Base-by-base conservation (phyloP, 495 filamentous ascomycete species). In the Trichoderma orchidacearum region DNA sequence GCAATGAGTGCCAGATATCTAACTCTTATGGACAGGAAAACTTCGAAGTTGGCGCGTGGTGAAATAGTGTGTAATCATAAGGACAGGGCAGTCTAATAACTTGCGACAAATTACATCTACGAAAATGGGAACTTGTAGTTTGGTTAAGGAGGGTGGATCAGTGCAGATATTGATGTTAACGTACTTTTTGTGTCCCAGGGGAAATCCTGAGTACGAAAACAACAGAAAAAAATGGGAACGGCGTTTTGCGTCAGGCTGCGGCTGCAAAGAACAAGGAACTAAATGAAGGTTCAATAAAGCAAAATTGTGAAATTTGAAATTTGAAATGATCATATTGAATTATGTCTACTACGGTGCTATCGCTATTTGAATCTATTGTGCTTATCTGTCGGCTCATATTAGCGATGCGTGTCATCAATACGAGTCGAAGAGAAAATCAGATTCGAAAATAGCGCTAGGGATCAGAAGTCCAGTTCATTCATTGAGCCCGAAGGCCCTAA, bases 31-130 rank as follows among this genome's bases (percentile, higher is more conserved):
- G 27, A 15, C 61, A 90, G 84, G 86, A 89, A 70, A 87, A 85
- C 63, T 89, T 87, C 58, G 85, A 90, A 60, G 85, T 90, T 27
- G 76, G 74, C 62, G 85, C 85, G 15, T 90, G 86, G 86, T 90
- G 79, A 72, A 58, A 48, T n/a, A 45, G 54, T 32, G 17, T 36
- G 52, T 48, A 27, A 17, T 48, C n/a, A 48, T 27, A 25, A 25
- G 21, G 41, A 17, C 36, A 17, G 21, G n/a, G n/a, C 21, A 18
- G 36, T 41, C 21, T 21, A 21, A 21, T 41, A 27, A 23, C 41
- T 48, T 13, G n/a, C 15, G 41, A 48, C 13, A n/a, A 27, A 23
- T 48, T 23, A 48, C 41, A 48, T 48, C n/a, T 48, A 23, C 41
- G 15, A 9, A 18, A 18, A 48, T 48, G 41, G 18, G 41, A 27